Evolutionary conservation across 2,329 filamentous ascomycete species (phyloP), one percentile per base, ranked within the genome.

Genomic region (Graphilbum sp.): DNA sequence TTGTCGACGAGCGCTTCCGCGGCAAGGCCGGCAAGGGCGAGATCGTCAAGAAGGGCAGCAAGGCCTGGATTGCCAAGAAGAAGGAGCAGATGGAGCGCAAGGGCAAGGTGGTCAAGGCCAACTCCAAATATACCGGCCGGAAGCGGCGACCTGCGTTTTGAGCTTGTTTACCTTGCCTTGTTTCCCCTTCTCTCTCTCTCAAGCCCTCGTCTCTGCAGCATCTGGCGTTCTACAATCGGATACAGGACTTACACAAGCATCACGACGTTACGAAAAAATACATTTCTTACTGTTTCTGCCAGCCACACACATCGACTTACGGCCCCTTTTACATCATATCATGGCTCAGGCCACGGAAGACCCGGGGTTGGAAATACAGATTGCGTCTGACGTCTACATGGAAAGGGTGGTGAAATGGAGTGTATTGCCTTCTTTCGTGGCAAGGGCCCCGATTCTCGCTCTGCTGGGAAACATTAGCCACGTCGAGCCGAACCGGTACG

Each of bases 71-170:
- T 43, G 54, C 85, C 54, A 74, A 75, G 58, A 90, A 88, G 56
- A 92, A 90, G 64, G 80, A 85, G 47, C 85, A 94, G 62, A 90
- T 94, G 81, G 82, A 92, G 59, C 69, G 75, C 44, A 94, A 95
- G 60, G 90, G 90, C 34, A 95, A 90, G 64, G 71, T 96, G 21
- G 88, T 96, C 49, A 96, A 96, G 66, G 63, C 76, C 1, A 85
- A 71, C 40, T 93, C 83, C 37, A 96, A 92, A 60, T 98, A 94
- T 56, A 96, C 88, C 1, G 90, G 88, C 23, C 69, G 90, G 50
- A 94, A 86, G 64, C 72, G 90, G 57, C 73, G 82, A 41, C 64
- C 78, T 39, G 75, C 75, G 24, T 94, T 93, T 55, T 94, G 32
- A 38, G 29, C 13, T 36, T 2, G 15, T 31, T 15, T 34, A 19